Evolutionary conservation across 345 rosid species (phyloP).

Genomic region (Cardiospermum halicacabum): DNA sequence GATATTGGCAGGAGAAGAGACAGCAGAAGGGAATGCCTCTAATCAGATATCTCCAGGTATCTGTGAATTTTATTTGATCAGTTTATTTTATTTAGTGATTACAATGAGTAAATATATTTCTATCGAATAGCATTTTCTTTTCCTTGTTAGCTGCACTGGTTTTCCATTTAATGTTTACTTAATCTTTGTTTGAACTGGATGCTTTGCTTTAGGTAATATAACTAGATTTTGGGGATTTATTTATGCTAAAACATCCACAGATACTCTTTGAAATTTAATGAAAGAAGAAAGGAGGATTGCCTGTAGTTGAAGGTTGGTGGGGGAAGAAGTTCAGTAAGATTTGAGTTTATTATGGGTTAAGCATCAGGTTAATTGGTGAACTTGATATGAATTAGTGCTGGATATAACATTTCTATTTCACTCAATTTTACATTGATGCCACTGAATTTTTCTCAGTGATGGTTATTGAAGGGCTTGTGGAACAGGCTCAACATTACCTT

Average conservation of each 20-base stretch:
- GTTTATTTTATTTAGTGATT: too few species aligned
- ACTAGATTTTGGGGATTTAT: not conserved
- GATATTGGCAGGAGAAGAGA: conserved; percentile 80
- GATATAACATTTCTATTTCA: not conserved
- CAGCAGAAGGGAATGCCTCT: conserved; percentile 77
- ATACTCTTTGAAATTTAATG: not conserved
- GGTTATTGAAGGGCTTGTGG: too few species aligned
- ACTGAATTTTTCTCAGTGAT: too few species aligned
- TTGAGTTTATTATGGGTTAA: not conserved
- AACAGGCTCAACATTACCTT: too few species aligned
- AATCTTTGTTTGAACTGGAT: too few species aligned
- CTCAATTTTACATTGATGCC: too few species aligned
- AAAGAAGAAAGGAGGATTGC: not conserved
- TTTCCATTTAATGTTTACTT: too few species aligned
- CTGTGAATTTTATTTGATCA: conserved; percentile 12
- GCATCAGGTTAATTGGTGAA: not conserved
- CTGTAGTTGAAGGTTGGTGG: not conserved
- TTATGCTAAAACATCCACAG: not conserved
- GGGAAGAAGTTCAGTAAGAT: not conserved
- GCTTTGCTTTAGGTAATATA: not conserved
- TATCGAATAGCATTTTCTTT: too few species aligned
- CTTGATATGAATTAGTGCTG: not conserved
- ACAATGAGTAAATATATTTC: too few species aligned
- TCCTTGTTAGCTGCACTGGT: too few species aligned
- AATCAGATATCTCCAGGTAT: conserved; percentile 94